Percentiles rank a stretch among this genome's conserved stretches.
phyloP scores from a whole-genome alignment of 2,329 filamentous ascomycete genomes.

The Xylariaceae sp. region DNA sequence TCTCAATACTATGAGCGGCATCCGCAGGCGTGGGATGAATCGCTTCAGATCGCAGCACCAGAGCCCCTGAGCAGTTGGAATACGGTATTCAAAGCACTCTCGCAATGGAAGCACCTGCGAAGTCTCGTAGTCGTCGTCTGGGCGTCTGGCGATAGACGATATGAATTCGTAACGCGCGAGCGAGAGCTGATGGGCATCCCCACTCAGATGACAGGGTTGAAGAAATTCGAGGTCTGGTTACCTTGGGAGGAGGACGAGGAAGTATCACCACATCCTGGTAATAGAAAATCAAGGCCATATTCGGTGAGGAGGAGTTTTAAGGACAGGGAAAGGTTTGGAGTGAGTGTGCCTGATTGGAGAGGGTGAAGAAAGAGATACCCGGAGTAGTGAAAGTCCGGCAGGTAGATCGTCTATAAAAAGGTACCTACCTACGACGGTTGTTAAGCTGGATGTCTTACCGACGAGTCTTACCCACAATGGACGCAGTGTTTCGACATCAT shows the following conservation, averaged over 20 bases:
- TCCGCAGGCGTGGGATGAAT: slow-evolving; percentile 18
- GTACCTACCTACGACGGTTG: not conserved
- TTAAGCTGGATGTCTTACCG: not conserved
- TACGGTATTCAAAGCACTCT: slow-evolving; percentile 16
- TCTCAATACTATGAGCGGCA: slow-evolving; percentile 20
- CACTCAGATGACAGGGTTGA: slow-evolving; percentile 14
- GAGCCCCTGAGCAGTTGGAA: slow-evolving; percentile 18
- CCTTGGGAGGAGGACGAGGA: slow-evolving; percentile 18
- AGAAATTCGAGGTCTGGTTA: slow-evolving; percentile 20
- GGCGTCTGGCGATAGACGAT: slow-evolving; percentile 19
- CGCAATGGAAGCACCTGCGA: slow-evolving; percentile 15
- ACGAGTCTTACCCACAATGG: no score
- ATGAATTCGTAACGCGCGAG: slow-evolving; percentile 17
- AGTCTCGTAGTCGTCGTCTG: slow-evolving; percentile 19
- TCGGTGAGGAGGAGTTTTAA: slow-evolving; percentile 15
- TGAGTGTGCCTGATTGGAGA: slow-evolving; percentile 19
- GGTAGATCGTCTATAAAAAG: not conserved
- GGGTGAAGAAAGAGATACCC: slow-evolving; percentile 1
- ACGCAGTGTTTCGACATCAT: not conserved
- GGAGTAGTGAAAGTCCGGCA: not conserved
- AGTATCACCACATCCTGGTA: not conserved
- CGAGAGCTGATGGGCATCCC: slow-evolving; percentile 20
- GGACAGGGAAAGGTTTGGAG: slow-evolving; percentile 18
- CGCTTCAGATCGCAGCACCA: slow-evolving; percentile 15
- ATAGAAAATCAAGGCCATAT: slow-evolving; percentile 10